A percentile compares a stretch with the other conserved stretches of the same genome.
These are phyloP conservation scores for Cinnamomum micranthum DNA, from an alignment of 164 flowering plant genomes.

Conservation along the genomic window DNA sequence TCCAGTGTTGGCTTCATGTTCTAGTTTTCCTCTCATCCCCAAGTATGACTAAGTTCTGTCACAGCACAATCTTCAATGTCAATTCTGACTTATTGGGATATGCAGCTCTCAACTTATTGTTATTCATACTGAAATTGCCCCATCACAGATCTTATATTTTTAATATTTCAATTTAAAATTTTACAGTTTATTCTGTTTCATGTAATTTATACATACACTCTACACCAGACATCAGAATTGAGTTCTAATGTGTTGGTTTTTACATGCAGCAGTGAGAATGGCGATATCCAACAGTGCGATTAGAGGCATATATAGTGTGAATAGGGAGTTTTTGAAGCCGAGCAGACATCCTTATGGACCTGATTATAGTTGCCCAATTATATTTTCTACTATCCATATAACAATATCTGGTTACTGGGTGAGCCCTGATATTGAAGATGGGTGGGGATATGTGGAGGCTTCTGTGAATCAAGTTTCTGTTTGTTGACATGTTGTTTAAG, in stretches of 20 bases:
- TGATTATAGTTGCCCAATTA: slow-evolving; percentile 18
- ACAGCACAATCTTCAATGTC: too few relatives aligned
- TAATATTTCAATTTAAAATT: not conserved
- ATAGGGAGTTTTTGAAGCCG: slow-evolving; percentile 6
- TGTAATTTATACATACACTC: too few relatives aligned
- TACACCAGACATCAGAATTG: not conserved
- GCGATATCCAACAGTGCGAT: slow-evolving; percentile 1
- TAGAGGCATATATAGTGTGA: slow-evolving; percentile 17
- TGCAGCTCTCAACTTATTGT: too few relatives aligned
- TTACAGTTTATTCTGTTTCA: not conserved
- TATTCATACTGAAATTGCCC: not conserved
- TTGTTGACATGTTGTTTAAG: too few relatives aligned
- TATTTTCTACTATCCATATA: slow-evolving; percentile 19
- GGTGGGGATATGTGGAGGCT: slow-evolving; percentile 83
- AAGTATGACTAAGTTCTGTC: too few relatives aligned
- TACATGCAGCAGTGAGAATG: slow-evolving; percentile 28
- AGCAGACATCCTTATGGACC: slow-evolving; percentile 14
- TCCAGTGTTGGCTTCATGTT: too few relatives aligned
- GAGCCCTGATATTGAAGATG: slow-evolving; percentile 86
- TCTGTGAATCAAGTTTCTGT: slow-evolving; percentile 35
- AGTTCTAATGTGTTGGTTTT: not conserved
- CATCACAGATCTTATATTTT: not conserved
- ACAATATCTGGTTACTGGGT: slow-evolving; percentile 76
- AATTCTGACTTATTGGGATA: too few relatives aligned
- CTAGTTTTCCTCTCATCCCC: too few relatives aligned